Percentiles rank a stretch among this genome's conserved stretches.
Evolutionary conservation across 208 protist species (phyloP).

Genomic region (Crithidia bombi): DNA sequence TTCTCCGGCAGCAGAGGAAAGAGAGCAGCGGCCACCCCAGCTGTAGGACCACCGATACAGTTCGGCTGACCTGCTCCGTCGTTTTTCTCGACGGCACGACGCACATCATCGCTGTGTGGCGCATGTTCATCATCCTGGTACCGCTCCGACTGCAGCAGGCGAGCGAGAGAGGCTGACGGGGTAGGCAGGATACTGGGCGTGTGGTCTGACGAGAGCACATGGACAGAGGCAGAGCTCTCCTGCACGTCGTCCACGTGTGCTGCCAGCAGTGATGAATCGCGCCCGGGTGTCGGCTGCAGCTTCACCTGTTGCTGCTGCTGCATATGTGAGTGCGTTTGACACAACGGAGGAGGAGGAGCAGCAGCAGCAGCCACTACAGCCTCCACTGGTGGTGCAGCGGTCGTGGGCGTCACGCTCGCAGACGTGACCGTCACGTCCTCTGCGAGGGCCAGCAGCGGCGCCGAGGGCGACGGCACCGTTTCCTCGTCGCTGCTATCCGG

Average conservation of each 20-base stretch:
- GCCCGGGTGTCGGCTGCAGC: neutral
- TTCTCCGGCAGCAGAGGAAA: too few relatives aligned
- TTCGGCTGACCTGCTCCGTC: neutral
- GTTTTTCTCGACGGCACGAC: neutral
- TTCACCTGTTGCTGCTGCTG: neutral
- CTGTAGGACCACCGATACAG: neutral
- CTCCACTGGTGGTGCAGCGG: neutral
- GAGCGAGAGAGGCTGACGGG: constrained; percentile 19
- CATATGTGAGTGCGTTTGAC: neutral
- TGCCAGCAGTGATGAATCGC: neutral
- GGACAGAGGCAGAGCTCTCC: neutral
- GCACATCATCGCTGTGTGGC: neutral
- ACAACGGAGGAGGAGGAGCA: neutral
- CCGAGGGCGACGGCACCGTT: neutral
- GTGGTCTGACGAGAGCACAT: constrained; percentile 15
- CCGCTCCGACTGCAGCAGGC: constrained; percentile 9
- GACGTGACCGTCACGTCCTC: constrained; percentile 13
- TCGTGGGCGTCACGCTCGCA: constrained; percentile 1
- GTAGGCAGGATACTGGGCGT: constrained; percentile 20
- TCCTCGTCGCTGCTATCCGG: neutral
- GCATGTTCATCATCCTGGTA: constrained; percentile 5
- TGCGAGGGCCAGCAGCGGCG: constrained; percentile 7
- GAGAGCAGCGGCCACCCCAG: too few relatives aligned
- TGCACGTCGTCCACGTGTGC: neutral
- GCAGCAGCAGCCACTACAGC: neutral